Conservation (phyloP, 2,329 filamentous ascomycete species). For the Monosporascus ibericus region DNA sequence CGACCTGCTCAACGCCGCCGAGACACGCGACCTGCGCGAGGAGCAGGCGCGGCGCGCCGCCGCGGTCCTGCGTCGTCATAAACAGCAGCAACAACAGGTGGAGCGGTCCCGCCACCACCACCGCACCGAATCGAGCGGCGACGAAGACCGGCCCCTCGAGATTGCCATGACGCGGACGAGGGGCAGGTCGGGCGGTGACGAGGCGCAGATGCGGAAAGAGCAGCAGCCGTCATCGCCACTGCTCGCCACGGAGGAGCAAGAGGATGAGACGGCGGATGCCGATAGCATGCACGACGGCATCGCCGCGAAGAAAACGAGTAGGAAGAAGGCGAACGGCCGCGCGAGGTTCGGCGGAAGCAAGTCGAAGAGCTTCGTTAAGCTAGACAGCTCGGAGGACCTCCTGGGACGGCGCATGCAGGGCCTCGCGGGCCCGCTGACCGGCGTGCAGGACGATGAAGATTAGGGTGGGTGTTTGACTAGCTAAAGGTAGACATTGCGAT, state of each 20-base stretch:
- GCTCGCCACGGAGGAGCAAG: constrained; percentile 13
- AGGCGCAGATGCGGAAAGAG: neutral
- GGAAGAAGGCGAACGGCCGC: constrained; percentile 19
- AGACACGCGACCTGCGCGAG: constrained; percentile 27
- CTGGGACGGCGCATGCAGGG: constrained; percentile 54
- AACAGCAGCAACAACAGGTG: constrained; percentile 17
- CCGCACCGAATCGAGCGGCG: constrained; percentile 59
- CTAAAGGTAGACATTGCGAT: no score
- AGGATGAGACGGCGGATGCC: constrained; percentile 9
- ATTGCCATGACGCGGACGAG: constrained; percentile 59
- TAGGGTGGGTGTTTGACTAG: constrained; percentile 1
- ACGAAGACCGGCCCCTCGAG: constrained; percentile 77
- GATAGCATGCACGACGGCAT: constrained; percentile 11
- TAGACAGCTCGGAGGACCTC: constrained; percentile 53
- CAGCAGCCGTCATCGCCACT: neutral
- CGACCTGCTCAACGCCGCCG: constrained; percentile 59
- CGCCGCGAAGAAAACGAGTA: constrained; percentile 13
- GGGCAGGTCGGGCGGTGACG: constrained; percentile 23
- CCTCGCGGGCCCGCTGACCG: constrained; percentile 47
- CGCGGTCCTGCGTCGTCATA: no score
- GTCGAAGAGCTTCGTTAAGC: constrained; percentile 44
- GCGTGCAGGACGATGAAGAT: constrained; percentile 32
- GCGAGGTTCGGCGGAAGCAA: constrained; percentile 23
- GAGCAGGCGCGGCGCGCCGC: neutral
- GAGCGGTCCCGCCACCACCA: constrained; percentile 36